Evolutionary conservation across 1,284 basidiomycete genomes (phyloP), one percentile per base, ranked within the genome.

Genomic region (Marasmius tenuissimus): DNA sequence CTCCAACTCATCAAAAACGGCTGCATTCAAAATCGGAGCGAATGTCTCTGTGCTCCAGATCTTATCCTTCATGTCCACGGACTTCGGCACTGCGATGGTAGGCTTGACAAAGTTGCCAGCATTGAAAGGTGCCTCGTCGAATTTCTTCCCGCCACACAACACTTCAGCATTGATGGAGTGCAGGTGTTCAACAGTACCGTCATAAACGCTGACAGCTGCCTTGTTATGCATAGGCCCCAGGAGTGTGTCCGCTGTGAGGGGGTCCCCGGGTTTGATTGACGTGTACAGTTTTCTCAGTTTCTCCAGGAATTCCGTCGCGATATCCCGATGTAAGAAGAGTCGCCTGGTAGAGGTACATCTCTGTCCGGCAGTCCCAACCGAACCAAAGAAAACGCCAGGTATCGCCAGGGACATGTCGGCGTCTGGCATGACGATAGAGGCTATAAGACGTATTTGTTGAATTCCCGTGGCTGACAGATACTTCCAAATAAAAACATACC

Each of bases 351-450:
- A 91, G 0, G 96, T 98, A 78, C 96, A 98, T 55, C 96, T 85
- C 73, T 98, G 96, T 22, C 96, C 96, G 38, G 94, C 92, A 48
- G 96, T 98, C 49, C 96, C 96, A 54, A 97, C 89, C 33, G 96
- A 94, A 39, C 95, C 94, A 78, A 98, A 98, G 73, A 96, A 93
- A 20, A 96, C 88, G 0, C 92, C 85, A 49, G 93, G 92, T 16
- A 98, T 85, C 35, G 96, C 96, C 65, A 97, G 84, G 18, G 86
- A 84, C 37, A 98, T 83, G 76, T 97, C 94, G 34, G 96, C 96
- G 77, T 97, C 96, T 58, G 93, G 87, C 85, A 97, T 91, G 63
- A 98, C 85, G 69, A 97, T 90, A 42, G 94, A 88, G 61, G 95
- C 94, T 92, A 69, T 61, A 68, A 65, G 59, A 51, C 59, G 64